Evolutionary conservation across 169 alveolate species (phyloP).

Genomic region (Plasmodium sp.): DNA sequence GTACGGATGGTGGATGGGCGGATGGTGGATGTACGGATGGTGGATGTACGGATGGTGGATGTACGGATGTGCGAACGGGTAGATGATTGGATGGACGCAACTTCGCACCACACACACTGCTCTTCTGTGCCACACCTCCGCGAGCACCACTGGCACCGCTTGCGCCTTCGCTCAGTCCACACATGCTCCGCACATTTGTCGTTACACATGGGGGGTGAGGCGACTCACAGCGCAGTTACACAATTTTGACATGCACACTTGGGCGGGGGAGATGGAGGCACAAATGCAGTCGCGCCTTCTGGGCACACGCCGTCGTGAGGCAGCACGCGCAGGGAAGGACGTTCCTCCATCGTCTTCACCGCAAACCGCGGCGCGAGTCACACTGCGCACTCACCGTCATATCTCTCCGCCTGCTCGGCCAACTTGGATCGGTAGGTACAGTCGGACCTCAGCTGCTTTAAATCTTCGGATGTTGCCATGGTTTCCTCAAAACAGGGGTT

Average conservation of each 20-base stretch:
- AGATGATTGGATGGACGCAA: neutral
- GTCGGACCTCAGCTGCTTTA: constrained; percentile 80
- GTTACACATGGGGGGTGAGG: neutral
- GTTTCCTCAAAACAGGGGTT: neutral
- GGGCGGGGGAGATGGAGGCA: neutral
- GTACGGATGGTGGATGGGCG: neutral
- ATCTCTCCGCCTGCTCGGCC: constrained; percentile 99
- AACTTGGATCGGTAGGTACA: constrained; percentile 94
- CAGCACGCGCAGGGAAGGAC: constrained; percentile 93
- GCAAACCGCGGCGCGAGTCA: neutral
- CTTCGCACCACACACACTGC: neutral
- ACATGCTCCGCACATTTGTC: neutral
- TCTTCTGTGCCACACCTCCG: neutral
- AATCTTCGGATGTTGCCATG: constrained; percentile 72
- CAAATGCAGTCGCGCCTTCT: neutral
- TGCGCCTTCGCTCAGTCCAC: neutral
- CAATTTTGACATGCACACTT: neutral
- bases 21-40: too few relatives aligned
- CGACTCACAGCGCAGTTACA: neutral
- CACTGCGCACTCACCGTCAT: constrained; percentile 91
- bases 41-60: too few relatives aligned
- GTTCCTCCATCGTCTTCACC: neutral
- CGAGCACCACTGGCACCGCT: neutral
- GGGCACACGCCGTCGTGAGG: constrained; percentile 94
- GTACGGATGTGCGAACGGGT: neutral